Base-by-base conservation (phyloP, 2,329 filamentous ascomycete genomes). In the Exophiala spinifera region DNA sequence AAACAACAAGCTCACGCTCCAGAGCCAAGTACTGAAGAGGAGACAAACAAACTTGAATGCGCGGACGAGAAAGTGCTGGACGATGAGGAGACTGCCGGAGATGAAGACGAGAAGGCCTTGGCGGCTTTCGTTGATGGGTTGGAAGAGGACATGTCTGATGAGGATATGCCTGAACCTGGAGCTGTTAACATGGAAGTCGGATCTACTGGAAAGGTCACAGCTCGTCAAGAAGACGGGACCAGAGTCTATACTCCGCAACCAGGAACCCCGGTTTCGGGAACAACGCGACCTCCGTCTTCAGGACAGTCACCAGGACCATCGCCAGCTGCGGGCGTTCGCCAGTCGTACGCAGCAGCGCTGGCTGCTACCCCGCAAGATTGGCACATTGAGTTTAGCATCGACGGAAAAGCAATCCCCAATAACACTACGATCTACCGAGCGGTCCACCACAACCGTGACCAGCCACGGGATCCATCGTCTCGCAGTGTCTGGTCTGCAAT, bases 381-480 rank as follows among this genome's bases (percentile, higher is more conserved):
- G 94, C 92, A 99, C 66, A 91, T 99, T 57, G 89, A 97, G 66
- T 99, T 99, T 72, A 91, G 84, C 62, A 81, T 97, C 46, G 87
- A 95, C 60, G 87, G 82, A 49, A 90, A 91, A 69, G 81, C 88
- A 1, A 87, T 99, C 55, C 79, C 88, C 0, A 94, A 91, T 63
- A 91, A 97, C 64, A 96, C 89, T 0, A 99, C 94, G 0, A 92
- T 99, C 52, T 99, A 97, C 67, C 87, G 92, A 45, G 94, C 94
- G 28, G 89, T 97, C 7, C 89, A 96, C 66, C 88, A 84, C 67
- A 83, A 79, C 74, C 78, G 82, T 55, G 72, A 77, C 13, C 74
- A 80, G 46, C 68, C 79, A 10, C 82, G 87, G 17, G 89, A 95
- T 53, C 78, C 85, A 10, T 74, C 82, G 8, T 82, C 81, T 55